Evolutionary conservation across 2,329 filamentous ascomycete species (phyloP), one percentile per base, ranked within the genome.

Genomic region (Neonectria magnoliae): DNA sequence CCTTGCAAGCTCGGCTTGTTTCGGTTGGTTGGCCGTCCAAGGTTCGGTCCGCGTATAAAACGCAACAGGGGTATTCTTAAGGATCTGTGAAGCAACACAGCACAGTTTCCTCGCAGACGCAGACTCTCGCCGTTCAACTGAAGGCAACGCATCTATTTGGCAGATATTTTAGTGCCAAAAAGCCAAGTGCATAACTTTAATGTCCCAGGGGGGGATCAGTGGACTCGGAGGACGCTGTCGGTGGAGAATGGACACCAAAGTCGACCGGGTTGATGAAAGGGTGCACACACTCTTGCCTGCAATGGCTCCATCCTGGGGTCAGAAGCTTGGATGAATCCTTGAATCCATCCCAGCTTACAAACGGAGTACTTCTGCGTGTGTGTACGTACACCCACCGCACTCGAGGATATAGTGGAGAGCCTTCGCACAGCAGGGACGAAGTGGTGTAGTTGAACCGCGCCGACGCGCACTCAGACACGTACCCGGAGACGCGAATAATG

Each of bases 161-260:
- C 50, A 33, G 54, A 51, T n/a, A 22, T 44, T 18, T 33, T 44
- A 53, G 55, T 38, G 62, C 51, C 33, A 25, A 57, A 29, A 57
- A 62, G 62, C 57, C 62, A 60, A 64, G 62, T 61, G 50, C 56
- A 57, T 27, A 65, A 62, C 62, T 65, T 42, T 65, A 65, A 62
- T 57, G 57, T 47, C 33, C 33, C 31, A 60, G 55, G 42, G 62
- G 56, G 57, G 45, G 45, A 44, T 55, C 18, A 55, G n/a, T 54
- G 38, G 52, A 51, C 48, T 51, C 48, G 54, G 53, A 31, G 53
- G 44, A 42, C 11, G 36, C 16, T 33, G 25, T 50, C 22, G 47
- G 60, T 63, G 55, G 60, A 55, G 60, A 50, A 55, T 63, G 60
- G 60, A 51, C 55, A 50, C 47, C 18, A 58, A 31, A 33, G 25